These are phyloP conservation scores for Pyrenochaeta sp. DNA, from an alignment of 2,329 filamentous ascomycete genomes.

Conservation along the genomic window DNA sequence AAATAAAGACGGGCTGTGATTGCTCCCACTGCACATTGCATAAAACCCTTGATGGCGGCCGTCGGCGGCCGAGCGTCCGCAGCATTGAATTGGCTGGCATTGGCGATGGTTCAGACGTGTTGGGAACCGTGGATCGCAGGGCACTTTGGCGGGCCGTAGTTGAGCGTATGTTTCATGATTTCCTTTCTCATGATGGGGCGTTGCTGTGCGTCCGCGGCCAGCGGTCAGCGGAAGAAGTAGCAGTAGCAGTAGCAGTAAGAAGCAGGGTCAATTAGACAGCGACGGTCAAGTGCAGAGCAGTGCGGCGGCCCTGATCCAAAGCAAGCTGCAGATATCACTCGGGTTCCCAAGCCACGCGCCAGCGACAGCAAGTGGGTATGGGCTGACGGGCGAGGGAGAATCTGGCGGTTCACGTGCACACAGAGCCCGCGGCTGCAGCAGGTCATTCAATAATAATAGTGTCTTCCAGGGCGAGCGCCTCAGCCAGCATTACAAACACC, in stretches of 20 bases:
- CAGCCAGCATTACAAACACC: constrained; percentile 6
- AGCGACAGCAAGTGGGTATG: constrained; percentile 30
- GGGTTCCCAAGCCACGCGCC: constrained; percentile 32
- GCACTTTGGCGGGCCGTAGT: constrained; percentile 3
- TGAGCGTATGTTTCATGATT: background rate
- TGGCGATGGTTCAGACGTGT: constrained; percentile 5
- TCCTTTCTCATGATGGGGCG: background rate
- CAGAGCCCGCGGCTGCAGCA: constrained; percentile 19
- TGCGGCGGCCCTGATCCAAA: constrained; percentile 12
- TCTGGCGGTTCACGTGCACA: constrained; percentile 34
- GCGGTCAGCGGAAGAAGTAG: background rate
- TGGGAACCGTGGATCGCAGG: constrained; percentile 7
- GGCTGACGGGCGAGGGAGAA: constrained; percentile 28
- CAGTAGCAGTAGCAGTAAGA: constrained; percentile 3
- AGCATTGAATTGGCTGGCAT: constrained; percentile 25
- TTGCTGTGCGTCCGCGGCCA: background rate
- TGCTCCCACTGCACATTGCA: constrained; percentile 29
- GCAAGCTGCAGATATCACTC: constrained; percentile 18
- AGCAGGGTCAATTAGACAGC: background rate
- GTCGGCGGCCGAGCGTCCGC: constrained; percentile 20
- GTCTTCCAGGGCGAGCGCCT: constrained; percentile 2
- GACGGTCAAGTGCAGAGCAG: constrained; percentile 4
- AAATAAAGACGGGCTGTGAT: constrained; percentile 34
- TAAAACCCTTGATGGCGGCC: constrained; percentile 18
- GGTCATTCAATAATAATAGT: constrained; percentile 4